A percentile compares a stretch with the other conserved stretches of the same genome.
Conservation (phyloP, 2,329 filamentous ascomycete species). For the Lecanicillium sp. region DNA sequence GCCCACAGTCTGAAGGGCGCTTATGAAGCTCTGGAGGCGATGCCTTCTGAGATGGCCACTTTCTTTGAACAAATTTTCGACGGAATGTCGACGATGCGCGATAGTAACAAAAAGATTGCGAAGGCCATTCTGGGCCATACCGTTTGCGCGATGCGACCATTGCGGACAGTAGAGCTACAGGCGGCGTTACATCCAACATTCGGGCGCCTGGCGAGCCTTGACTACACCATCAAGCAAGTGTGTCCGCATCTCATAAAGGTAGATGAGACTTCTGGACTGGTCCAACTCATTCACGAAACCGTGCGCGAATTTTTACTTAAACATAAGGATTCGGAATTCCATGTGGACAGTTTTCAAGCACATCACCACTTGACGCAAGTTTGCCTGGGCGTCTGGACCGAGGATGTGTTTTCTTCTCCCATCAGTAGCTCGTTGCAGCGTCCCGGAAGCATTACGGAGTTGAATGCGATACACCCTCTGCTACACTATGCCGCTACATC, state of each 20-base stretch:
- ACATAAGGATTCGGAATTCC: neutral
- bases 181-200: neutral
- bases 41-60: neutral
- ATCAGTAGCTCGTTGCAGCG: neutral
- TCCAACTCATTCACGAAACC: conserved; percentile 3
- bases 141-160: neutral
- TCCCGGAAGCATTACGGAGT: neutral
- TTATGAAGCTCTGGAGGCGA: neutral
- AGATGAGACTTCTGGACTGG: neutral
- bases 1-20: neutral
- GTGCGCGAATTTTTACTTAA: neutral
- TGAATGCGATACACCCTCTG: neutral
- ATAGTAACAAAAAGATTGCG: conserved; percentile 1
- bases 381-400: neutral
- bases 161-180: neutral
- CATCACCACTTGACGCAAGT: neutral
- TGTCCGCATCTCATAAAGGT: conserved; percentile 5
- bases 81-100: neutral
- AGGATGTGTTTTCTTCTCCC: neutral
- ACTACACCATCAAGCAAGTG: neutral
- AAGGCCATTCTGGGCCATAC: neutral
- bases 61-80: neutral
- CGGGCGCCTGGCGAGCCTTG: neutral
- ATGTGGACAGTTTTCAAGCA: neutral
- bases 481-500: neutral